Base-by-base conservation (phyloP, 1,284 basidiomycete genomes). In the Fomitopsis palustris region DNA sequence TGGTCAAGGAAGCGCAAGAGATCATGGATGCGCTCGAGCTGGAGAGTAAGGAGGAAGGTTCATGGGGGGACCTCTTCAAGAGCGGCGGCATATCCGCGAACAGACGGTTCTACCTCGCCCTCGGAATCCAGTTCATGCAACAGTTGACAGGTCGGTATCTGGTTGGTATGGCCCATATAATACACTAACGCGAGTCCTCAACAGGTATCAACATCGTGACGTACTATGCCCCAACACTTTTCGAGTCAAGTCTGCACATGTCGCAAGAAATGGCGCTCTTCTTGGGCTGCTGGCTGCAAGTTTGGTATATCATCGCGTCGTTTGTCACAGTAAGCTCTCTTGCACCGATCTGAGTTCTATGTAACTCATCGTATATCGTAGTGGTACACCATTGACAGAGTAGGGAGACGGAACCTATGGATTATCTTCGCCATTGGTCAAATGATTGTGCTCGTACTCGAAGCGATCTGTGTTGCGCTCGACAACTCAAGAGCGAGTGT, bases 361-460 rank as follows among this genome's bases (percentile, higher is more conserved):
- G 51, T 72, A 73, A 61, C 72, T 74, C 61, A 76, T 74, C 54
- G 75, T 72, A 21, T 25, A 23, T 27, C 3, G 35, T 33, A 61
- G 60, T 61, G 60, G 60, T 61, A 54, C 54, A 61, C 56, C 7
- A 61, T 61, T 33, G 60, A 61, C 56, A 53, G 56, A n/a, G 49
- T 61, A 5, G 60, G 60, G 19, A 56, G 60, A n/a, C 56, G 60
- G 23, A 61, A 61, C 41, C 51, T 61, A 17, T 56, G 42, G 45
- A 51, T 61, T 12, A 55, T 42, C 27, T 55, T 61, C 53, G 60
- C 60, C 14, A 52, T 61, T n/a, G 53, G 53, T 19, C 56, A 61
- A 25, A 51, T 45, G 41, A 7, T 61, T 31, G 54, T 58, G 0
- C 56, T 61, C 17, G 56, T 56, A 8, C 53, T 58, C 19, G 56